Percentiles rank a stretch among this genome's conserved stretches.
Conservation (phyloP, 2,329 filamentous ascomycete species). For the Ascochyta pisi region DNA sequence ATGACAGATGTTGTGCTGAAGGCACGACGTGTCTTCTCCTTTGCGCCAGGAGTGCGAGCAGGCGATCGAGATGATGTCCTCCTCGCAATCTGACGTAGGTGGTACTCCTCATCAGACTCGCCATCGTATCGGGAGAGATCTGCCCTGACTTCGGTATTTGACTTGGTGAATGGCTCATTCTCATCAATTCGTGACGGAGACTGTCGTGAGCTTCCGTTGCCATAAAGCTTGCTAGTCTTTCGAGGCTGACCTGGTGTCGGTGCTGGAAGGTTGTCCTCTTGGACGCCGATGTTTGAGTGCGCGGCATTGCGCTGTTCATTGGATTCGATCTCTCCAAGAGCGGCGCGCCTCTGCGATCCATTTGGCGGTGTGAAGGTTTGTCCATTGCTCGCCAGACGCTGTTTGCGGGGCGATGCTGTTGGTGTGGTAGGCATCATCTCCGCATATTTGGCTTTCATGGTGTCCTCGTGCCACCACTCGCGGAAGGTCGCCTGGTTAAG, state of each 20-base stretch:
- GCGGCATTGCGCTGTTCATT: conserved; percentile 65
- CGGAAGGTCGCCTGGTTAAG: conserved; percentile 95
- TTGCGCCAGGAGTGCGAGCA: conserved; percentile 61
- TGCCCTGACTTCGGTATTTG: conserved; percentile 65
- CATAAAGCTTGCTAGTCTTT: conserved; percentile 81
- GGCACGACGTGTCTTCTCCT: conserved; percentile 72
- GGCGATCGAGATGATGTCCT: conserved; percentile 71
- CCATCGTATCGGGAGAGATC: conserved; percentile 64
- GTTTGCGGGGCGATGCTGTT: conserved; percentile 59
- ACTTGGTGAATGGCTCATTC: conserved; percentile 57
- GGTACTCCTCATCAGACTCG: conserved; percentile 84
- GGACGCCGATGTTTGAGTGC: conserved; percentile 63
- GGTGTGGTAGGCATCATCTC: conserved; percentile 64
- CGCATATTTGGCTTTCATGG: conserved; percentile 81
- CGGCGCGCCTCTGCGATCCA: conserved; percentile 76
- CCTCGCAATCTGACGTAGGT: conserved; percentile 68
- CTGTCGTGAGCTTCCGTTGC: conserved; percentile 55
- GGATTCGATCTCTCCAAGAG: conserved; percentile 91
- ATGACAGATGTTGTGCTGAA: conserved; percentile 72
- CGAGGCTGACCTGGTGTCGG: conserved; percentile 95
- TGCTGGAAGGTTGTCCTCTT: conserved; percentile 91
- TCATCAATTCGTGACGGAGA: conserved; percentile 54
- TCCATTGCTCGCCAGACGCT: conserved; percentile 65
- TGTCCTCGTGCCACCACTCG: conserved; percentile 92
- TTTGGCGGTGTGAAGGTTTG: conserved; percentile 86